These are phyloP conservation scores for Gryganskiella cystojenkinii DNA, from an alignment of 192 early-diverging fungal species.

Conservation along the genomic window DNA sequence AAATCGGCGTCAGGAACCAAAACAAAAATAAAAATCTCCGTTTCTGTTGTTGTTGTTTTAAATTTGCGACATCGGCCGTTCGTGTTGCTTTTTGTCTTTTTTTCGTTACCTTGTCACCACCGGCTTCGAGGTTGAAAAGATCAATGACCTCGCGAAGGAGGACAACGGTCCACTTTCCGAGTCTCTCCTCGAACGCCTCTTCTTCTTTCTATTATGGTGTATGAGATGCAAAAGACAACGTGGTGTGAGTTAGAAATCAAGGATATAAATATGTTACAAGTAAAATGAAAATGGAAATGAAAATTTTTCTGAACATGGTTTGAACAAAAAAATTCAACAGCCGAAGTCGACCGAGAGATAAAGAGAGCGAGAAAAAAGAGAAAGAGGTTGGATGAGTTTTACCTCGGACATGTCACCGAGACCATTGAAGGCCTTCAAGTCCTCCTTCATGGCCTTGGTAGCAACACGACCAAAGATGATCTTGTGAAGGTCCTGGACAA, in stretches of 20 bases:
- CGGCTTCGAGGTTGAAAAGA: slow-evolving; percentile 45
- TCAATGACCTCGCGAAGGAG: slow-evolving; percentile 48
- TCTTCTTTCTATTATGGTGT: slow-evolving; percentile 36
- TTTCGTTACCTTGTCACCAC: slow-evolving; percentile 45
- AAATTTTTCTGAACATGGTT: too few relatives aligned
- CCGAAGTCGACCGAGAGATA: not conserved
- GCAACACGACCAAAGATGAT: slow-evolving; percentile 34
- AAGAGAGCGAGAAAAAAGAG: too few relatives aligned
- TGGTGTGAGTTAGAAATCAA: not conserved
- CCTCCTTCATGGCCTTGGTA: slow-evolving; percentile 42
- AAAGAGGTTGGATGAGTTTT: not conserved
- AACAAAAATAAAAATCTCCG: slow-evolving; percentile 1
- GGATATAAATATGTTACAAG: not conserved
- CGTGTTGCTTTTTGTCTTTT: not conserved
- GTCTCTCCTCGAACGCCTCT: slow-evolving; percentile 39
- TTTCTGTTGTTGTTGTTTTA: not conserved
- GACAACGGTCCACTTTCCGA: slow-evolving; percentile 51
- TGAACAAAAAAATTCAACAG: not conserved
- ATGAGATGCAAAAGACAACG: not conserved
- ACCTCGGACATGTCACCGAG: slow-evolving; percentile 40
- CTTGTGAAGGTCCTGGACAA: slow-evolving; percentile 39
- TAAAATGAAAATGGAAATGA: not conserved
- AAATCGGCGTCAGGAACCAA: not conserved
- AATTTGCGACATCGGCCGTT: not conserved
- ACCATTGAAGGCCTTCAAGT: slow-evolving; percentile 42